Conservation (phyloP, 2,329 filamentous ascomycete genomes). For the Pyrenophora tritici-repentis region DNA sequence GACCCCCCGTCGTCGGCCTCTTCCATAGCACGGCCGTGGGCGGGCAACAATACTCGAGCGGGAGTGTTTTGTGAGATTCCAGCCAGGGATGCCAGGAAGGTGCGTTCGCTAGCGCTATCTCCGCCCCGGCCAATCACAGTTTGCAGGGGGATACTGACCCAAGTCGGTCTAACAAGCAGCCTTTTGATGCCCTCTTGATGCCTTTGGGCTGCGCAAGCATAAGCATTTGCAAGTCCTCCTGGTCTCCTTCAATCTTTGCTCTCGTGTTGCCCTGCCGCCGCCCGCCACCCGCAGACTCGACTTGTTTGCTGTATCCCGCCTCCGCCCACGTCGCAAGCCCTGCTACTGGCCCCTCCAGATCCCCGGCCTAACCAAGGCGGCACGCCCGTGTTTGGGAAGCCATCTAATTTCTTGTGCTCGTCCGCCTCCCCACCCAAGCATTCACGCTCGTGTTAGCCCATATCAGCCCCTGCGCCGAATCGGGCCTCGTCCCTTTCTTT, state of each 20-base stretch:
- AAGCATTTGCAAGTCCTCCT: slow-evolving; percentile 15
- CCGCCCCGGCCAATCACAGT: slow-evolving; percentile 21
- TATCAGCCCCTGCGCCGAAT: slow-evolving; percentile 20
- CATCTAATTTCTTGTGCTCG: slow-evolving; percentile 36
- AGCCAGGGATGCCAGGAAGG: slow-evolving; percentile 17
- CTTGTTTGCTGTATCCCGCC: not conserved
- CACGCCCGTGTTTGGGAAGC: slow-evolving; percentile 28
- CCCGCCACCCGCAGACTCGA: slow-evolving; percentile 1
- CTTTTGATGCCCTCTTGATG: slow-evolving; percentile 16
- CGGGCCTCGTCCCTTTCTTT: slow-evolving; percentile 18
- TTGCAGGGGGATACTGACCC: slow-evolving; percentile 12
- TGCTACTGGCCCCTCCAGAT: slow-evolving; percentile 27
- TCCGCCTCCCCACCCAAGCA: slow-evolving; percentile 13
- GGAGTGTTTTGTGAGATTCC: slow-evolving; percentile 11
- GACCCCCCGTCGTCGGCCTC: no score
- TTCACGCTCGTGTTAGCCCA: slow-evolving; percentile 19
- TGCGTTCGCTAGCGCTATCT: slow-evolving; percentile 14
- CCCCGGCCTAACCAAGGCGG: slow-evolving; percentile 24
- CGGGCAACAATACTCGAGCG: slow-evolving; percentile 14
- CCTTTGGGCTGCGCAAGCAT: slow-evolving; percentile 19
- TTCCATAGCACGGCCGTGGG: no score
- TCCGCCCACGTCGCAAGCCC: not conserved
- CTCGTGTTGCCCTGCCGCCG: not conserved
- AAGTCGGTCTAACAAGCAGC: slow-evolving; percentile 6
- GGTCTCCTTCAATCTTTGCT: slow-evolving; percentile 1